A percentile compares a stretch with the other conserved stretches of the same genome.
These are phyloP conservation scores for Strombidium stylifer DNA, from an alignment of 73 alveolate genomes.

Conservation along the genomic window DNA sequence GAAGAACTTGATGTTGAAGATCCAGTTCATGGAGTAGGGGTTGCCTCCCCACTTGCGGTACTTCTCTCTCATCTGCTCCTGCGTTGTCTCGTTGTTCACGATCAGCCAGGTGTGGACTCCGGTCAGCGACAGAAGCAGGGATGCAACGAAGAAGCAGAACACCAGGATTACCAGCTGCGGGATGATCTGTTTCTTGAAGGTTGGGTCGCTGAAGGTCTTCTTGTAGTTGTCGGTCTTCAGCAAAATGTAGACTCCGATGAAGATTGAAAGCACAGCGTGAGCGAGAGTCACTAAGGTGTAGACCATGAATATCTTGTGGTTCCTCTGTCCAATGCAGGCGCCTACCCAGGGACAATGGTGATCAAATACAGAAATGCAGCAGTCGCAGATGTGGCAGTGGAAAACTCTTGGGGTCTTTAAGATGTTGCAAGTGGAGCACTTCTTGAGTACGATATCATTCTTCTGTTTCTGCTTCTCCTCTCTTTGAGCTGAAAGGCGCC, in stretches of 20 bases:
- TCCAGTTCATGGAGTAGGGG: no score
- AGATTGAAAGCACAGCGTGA: constrained; percentile 18
- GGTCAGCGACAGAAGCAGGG: no score
- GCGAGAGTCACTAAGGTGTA: background rate
- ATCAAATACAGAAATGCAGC: constrained; percentile 35
- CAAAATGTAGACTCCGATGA: background rate
- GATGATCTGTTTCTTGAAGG: background rate
- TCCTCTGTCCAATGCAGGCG: constrained; percentile 40
- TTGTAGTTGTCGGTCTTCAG: background rate
- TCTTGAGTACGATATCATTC: constrained; percentile 16
- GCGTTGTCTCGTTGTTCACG: constrained; percentile 16
- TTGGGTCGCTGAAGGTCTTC: background rate
- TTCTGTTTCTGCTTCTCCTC: no score
- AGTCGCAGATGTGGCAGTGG: constrained; percentile 41
- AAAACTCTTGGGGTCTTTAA: constrained; percentile 33
- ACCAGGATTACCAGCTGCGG: constrained; percentile 14
- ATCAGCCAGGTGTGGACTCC: constrained; percentile 32
- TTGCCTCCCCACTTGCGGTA: constrained; percentile 9
- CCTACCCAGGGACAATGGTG: constrained; percentile 64
- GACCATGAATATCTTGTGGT: constrained; percentile 20
- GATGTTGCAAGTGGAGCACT: constrained; percentile 39
- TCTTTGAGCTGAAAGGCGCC: no score
- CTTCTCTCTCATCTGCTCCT: constrained; percentile 28
- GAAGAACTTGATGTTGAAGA: no score
- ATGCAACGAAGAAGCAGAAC: constrained; percentile 21